phyloP scores from a whole-genome alignment of 202 grass and related monocot genomes.

The Setaria viridis region DNA sequence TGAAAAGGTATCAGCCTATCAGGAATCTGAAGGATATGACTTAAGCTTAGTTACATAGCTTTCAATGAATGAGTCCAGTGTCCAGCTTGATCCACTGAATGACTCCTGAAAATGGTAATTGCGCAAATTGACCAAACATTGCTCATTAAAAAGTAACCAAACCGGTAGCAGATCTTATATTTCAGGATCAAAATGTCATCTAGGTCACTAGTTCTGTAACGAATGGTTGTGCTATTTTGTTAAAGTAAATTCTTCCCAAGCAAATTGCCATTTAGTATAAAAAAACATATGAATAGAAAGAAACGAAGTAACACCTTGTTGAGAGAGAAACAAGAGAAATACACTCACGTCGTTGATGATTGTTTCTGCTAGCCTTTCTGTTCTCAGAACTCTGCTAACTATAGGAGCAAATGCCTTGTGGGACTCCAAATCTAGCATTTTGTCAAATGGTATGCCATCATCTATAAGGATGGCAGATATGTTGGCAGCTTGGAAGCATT shows the following conservation, averaged over 20 bases:
- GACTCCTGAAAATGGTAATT: conserved; percentile 64
- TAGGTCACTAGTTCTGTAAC: not conserved
- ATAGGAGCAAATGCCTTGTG: conserved; percentile 74
- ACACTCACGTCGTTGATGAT: conserved; percentile 89
- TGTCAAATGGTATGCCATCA: conserved; percentile 77
- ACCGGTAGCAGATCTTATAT: not conserved
- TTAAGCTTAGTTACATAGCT: conserved; percentile 71
- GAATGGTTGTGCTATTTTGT: not conserved
- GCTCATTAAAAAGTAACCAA: not conserved
- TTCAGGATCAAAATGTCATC: conserved; percentile 14
- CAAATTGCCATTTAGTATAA: conserved; percentile 11
- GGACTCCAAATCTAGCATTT: conserved; percentile 74
- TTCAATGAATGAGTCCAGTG: conserved; percentile 82
- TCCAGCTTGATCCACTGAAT: conserved; percentile 68
- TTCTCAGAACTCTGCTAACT: conserved; percentile 79
- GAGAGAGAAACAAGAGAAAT: conserved; percentile 25
- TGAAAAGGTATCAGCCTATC: not conserved
- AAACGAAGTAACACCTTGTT: not conserved
- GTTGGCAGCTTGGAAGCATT: conserved; percentile 90
- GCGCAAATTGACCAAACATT: not conserved
- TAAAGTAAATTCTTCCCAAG: not conserved
- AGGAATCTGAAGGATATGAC: conserved; percentile 82
- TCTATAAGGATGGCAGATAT: conserved; percentile 79
- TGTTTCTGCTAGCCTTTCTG: conserved; percentile 84
- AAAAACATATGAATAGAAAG: not conserved